Conservation (phyloP, 345 rosid species). For the Linum lewisii region DNA sequence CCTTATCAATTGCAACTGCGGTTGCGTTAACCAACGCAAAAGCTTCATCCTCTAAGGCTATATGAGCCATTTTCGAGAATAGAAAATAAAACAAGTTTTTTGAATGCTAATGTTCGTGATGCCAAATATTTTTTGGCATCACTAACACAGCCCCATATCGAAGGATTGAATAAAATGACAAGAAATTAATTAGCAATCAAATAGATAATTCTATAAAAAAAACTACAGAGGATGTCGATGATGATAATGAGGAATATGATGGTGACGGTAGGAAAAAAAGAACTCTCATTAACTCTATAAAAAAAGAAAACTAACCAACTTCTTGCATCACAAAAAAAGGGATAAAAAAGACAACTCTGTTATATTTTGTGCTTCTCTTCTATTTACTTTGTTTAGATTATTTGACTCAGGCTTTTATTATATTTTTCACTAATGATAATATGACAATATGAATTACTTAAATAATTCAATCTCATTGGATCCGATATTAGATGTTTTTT, state of each 20-base stretch:
- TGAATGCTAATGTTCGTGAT: background rate
- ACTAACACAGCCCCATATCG: background rate
- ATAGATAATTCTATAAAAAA: background rate
- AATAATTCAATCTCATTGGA: no score
- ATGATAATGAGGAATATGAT: background rate
- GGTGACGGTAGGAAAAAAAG: background rate
- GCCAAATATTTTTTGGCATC: background rate
- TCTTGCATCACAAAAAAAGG: background rate
- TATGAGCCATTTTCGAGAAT: background rate
- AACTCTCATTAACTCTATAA: background rate
- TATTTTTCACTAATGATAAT: no score
- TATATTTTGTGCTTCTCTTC: background rate
- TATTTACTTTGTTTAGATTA: background rate
- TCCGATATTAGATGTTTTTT: no score
- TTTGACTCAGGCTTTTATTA: background rate
- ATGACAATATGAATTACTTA: no score
- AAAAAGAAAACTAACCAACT: background rate
- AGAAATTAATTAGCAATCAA: background rate
- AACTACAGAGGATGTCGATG: background rate
- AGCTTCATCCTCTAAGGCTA: conserved; percentile 17
- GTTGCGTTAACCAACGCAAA: conserved; percentile 32
- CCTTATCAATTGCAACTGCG: conserved; percentile 69
- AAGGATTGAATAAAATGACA: background rate
- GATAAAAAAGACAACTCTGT: background rate
- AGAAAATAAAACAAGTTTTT: no score